Conservation (phyloP, 495 filamentous ascomycete genomes). For the Penicillium taxi region DNA sequence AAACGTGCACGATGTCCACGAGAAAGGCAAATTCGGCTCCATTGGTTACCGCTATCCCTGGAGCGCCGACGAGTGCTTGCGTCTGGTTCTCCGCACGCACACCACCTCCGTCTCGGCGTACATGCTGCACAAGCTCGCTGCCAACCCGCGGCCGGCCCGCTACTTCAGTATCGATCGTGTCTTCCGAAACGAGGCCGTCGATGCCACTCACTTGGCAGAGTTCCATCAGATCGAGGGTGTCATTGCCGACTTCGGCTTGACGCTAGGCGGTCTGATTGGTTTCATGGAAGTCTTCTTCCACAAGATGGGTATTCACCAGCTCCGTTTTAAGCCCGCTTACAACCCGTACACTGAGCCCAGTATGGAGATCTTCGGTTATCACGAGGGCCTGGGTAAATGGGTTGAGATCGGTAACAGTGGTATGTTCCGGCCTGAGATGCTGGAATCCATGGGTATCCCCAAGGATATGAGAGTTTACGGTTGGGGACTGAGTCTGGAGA, state of each 20-base stretch:
- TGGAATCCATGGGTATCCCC: constrained; percentile 82
- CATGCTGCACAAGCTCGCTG: constrained; percentile 82
- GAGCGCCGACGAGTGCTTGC: constrained; percentile 77
- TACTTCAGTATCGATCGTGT: constrained; percentile 98
- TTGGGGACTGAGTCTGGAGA: constrained; percentile 82
- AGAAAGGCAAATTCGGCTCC: constrained; percentile 80
- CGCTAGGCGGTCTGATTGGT: constrained; percentile 85
- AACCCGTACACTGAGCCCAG: constrained; percentile 97
- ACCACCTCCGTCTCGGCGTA: constrained; percentile 85
- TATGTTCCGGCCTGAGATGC: constrained; percentile 97
- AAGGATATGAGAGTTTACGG: constrained; percentile 84
- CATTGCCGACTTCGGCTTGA: constrained; percentile 89
- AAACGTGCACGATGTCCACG: constrained; percentile 75
- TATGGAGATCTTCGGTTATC: constrained; percentile 94
- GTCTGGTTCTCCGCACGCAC: constrained; percentile 89
- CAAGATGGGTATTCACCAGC: constrained; percentile 84
- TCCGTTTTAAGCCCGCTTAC: constrained; percentile 96
- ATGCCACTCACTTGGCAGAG: constrained; percentile 92
- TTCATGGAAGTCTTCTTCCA: constrained; percentile 96
- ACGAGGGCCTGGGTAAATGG: constrained; percentile 81
- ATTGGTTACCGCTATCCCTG: constrained; percentile 95
- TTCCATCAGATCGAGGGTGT: constrained; percentile 99
- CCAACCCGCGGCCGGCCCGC: constrained; percentile 69
- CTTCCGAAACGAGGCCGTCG: constrained; percentile 92
- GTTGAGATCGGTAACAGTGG: constrained; percentile 97